phyloP scores from a whole-genome alignment of 2,329 filamentous ascomycete species.

The Colletotrichum viniferum region DNA sequence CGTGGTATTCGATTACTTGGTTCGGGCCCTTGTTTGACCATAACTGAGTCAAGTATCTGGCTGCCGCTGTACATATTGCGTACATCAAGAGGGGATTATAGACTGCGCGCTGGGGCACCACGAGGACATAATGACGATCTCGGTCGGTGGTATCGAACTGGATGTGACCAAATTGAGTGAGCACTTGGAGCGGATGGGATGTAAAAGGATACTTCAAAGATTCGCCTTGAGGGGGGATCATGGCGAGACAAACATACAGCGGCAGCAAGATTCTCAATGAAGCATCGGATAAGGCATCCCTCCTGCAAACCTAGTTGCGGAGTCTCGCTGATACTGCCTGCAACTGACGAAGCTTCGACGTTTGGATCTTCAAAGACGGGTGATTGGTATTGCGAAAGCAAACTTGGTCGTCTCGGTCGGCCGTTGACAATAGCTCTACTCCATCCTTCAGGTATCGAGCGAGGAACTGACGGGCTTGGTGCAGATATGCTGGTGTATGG shows the following conservation, averaged over 20 bases:
- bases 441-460: neutral
- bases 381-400: neutral
- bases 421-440: neutral
- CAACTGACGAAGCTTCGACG: neutral
- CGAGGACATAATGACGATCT: neutral
- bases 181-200: neutral
- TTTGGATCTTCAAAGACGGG: neutral
- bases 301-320: neutral
- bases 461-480: neutral
- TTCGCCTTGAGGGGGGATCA: neutral
- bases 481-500: neutral
- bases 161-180: neutral
- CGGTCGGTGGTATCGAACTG: slow-evolving; percentile 3
- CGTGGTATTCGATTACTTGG: neutral
- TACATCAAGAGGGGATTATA: neutral
- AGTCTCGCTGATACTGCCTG: neutral
- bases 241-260: neutral
- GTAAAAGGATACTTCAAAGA: too few relatives aligned
- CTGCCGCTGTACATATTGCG: slow-evolving; percentile 1
- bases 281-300: neutral
- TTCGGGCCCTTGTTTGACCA: neutral
- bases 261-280: neutral
- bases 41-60: neutral
- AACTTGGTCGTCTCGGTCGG: neutral
- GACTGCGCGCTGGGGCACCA: neutral